Percentiles rank a stretch among this genome's conserved stretches.
Conservation (phyloP, 1,284 basidiomycete genomes). For the Taiwanofungus camphoratus region DNA sequence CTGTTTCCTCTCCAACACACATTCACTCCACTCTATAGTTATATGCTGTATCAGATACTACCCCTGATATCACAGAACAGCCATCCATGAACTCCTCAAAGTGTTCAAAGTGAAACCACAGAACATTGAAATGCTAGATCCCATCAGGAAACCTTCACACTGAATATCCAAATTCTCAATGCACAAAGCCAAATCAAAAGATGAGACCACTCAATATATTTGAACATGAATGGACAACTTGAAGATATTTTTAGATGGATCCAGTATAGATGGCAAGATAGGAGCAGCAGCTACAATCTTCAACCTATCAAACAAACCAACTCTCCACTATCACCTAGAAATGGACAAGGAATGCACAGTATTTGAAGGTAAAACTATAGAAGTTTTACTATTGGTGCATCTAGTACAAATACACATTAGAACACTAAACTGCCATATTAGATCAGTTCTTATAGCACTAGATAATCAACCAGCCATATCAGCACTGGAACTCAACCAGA, state of each 20-base stretch:
- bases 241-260: not conserved
- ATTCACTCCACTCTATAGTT: not conserved
- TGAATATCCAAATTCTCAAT: not conserved
- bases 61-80: not conserved
- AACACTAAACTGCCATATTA: too few species aligned
- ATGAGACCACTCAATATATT: not conserved
- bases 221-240: too few species aligned
- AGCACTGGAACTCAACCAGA: too few species aligned
- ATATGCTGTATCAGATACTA: not conserved
- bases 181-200: not conserved
- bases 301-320: not conserved
- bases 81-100: not conserved
- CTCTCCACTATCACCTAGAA: not conserved
- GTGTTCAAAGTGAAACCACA: not conserved
- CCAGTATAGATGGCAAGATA: not conserved
- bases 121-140: not conserved
- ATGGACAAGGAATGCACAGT: not conserved
- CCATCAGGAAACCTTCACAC: not conserved
- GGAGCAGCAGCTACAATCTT: not conserved
- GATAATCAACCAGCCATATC: too few species aligned
- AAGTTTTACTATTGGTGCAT: not conserved
- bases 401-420: too few species aligned
- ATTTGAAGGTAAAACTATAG: not conserved
- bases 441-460: too few species aligned
- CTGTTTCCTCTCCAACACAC: not conserved